Evolutionary conservation across 345 rosid species (phyloP).

Genomic region (Populus tremula): DNA sequence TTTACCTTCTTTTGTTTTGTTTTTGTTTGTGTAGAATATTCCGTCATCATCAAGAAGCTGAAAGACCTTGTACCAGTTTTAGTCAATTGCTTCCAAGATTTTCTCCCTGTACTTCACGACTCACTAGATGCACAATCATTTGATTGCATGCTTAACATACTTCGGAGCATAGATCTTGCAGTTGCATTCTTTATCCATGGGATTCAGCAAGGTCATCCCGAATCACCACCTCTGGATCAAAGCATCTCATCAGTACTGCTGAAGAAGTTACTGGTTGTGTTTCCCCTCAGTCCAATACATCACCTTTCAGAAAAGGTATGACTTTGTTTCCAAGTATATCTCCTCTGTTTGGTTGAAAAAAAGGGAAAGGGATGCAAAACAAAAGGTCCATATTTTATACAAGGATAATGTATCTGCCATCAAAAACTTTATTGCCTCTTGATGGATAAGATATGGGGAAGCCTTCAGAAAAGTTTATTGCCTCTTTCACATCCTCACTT

Average conservation of each 20-base stretch:
- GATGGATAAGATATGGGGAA: background rate
- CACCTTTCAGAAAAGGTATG: slow-evolving; percentile 38
- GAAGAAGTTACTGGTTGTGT: slow-evolving; percentile 56
- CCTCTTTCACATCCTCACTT: background rate
- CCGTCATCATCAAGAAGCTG: slow-evolving; percentile 44
- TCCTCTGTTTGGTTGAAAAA: background rate
- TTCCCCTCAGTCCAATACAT: slow-evolving; percentile 36
- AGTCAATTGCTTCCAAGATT: slow-evolving; percentile 65
- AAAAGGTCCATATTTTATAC: background rate
- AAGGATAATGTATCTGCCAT: background rate
- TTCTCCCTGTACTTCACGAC: slow-evolving; percentile 50
- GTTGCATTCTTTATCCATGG: slow-evolving; percentile 43
- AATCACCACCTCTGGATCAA: slow-evolving; percentile 36
- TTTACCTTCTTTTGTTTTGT: slow-evolving; percentile 5
- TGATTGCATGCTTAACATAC: slow-evolving; percentile 55
- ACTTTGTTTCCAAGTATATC: slow-evolving; percentile 8
- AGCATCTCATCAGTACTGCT: slow-evolving; percentile 39
- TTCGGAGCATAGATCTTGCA: slow-evolving; percentile 60
- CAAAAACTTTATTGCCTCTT: background rate
- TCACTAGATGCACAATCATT: slow-evolving; percentile 53
- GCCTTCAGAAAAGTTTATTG: background rate
- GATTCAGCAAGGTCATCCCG: slow-evolving; percentile 23
- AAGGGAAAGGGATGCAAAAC: background rate
- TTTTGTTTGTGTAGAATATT: slow-evolving; percentile 41
- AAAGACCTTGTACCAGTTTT: slow-evolving; percentile 70